A percentile compares a stretch with the other conserved stretches of the same genome.
Conservation (phyloP, 768 basidiomycete species). For the Pleurotus giganteus region DNA sequence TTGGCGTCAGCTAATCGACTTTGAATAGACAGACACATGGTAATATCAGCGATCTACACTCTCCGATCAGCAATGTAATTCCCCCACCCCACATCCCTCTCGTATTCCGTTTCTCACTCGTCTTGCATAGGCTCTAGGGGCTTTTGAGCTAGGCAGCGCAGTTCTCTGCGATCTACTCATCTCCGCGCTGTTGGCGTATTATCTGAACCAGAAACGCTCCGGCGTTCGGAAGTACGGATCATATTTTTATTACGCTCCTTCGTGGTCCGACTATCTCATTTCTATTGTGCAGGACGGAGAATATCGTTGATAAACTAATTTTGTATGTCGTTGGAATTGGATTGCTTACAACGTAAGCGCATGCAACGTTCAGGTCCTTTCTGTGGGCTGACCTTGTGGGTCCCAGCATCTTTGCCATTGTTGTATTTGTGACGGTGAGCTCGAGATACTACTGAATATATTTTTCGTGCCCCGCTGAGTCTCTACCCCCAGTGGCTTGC, state of each 20-base stretch:
- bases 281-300: not conserved
- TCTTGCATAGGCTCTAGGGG: not conserved
- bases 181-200: not conserved
- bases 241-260: not conserved
- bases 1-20: not conserved
- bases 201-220: not conserved
- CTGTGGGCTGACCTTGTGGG: not conserved
- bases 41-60: not conserved
- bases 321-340: conserved; percentile 3
- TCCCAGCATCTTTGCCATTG: not conserved
- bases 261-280: not conserved
- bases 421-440: not conserved
- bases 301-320: not conserved
- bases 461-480: not conserved
- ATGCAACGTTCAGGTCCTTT: not conserved
- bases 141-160: not conserved
- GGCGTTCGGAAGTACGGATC: not conserved
- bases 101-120: not conserved
- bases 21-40: not conserved
- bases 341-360: not conserved
- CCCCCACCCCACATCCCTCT: not conserved
- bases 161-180: not conserved
- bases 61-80: not conserved
- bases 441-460: not conserved
- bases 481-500: not conserved